Evolutionary conservation across 306 rosid genomes (phyloP), one percentile per base, ranked within the genome.

Genomic region (Acacia confusa): DNA sequence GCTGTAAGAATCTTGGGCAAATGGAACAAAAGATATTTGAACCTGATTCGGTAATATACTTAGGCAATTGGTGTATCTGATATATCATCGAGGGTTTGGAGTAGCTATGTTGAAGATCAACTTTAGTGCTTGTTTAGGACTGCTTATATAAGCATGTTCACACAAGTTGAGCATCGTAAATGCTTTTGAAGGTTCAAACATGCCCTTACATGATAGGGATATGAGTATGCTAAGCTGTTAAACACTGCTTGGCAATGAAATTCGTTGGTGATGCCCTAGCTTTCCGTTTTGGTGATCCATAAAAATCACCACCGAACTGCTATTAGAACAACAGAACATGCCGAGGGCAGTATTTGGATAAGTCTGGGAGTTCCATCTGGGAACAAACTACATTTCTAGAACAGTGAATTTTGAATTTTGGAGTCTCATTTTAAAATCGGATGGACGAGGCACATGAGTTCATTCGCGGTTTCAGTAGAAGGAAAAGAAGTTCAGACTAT

Each of bases 11-110:
- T 74, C 71, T 65, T 48, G 63, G n/a, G 2, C 44, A 9, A 24
- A 41, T 73, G 10, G 36, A 44, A 38, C 45, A 53, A 84, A 64
- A 41, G 43, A 22, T 50, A 14, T 50, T 19, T 27, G 63, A 72
- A 24, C 41, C 70, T 78, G 44, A 57, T 64, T 74, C 47, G 43
- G 82, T 77, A 66, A 9, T 32, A 34, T 67, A 34, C 5, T 3
- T 7, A 7, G 45, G 44, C 28, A 66, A 34, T 30, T 32, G 53
- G 9, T 50, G 20, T 76, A 38, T 50, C 75, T 63, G 43, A 25
- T 47, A 45, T 25, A 72, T 20, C 12, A 40, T 48, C 52, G 38
- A 40, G 16, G 45, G n/a, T 48, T 83, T 44, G 47, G 11, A 8
- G 34, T 6, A 52, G 28, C 30, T 34, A 17, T 63, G 22, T 11